Percentiles rank a stretch among this genome's conserved stretches.
Evolutionary conservation across 768 basidiomycete genomes (phyloP).

Genomic region (Trametes villosa): DNA sequence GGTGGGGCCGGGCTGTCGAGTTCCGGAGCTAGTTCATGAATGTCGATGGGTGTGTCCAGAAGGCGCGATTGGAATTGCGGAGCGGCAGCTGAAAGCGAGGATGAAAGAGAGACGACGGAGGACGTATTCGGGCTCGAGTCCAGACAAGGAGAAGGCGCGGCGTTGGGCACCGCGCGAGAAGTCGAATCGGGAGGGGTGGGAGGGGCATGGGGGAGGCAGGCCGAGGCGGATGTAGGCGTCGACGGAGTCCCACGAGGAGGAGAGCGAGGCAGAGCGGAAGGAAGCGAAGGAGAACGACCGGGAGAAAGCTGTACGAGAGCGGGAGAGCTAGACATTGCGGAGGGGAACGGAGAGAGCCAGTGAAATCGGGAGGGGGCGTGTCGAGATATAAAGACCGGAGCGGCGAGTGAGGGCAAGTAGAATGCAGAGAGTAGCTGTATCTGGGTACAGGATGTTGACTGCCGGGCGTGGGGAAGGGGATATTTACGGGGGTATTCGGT

Average conservation of each 20-base stretch:
- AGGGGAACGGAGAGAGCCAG: background rate
- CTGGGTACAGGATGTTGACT: slow-evolving; percentile 5
- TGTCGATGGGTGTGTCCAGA: slow-evolving; percentile 25
- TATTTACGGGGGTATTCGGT: slow-evolving; percentile 14
- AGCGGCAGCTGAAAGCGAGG: slow-evolving; percentile 21
- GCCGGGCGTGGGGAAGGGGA: background rate
- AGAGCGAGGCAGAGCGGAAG: slow-evolving; percentile 18
- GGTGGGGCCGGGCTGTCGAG: slow-evolving; percentile 6
- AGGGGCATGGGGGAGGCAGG: slow-evolving; percentile 7
- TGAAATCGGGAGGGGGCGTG: background rate
- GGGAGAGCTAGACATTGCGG: slow-evolving; percentile 18
- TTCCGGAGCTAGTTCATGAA: slow-evolving; percentile 19
- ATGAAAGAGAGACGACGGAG: slow-evolving; percentile 7
- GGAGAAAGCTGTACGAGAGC: slow-evolving; percentile 19
- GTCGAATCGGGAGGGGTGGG: slow-evolving; percentile 22
- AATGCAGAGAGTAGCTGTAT: slow-evolving; percentile 27
- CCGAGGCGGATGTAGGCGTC: slow-evolving; percentile 5
- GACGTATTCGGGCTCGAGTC: slow-evolving; percentile 9
- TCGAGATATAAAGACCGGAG: background rate
- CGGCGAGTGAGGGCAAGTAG: slow-evolving; percentile 15
- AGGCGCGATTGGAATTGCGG: slow-evolving; percentile 25
- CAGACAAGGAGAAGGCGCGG: slow-evolving; percentile 5
- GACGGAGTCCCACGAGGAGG: slow-evolving; percentile 20
- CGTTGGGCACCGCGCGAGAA: slow-evolving; percentile 1
- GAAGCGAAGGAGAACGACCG: slow-evolving; percentile 17